Conservation (phyloP, 345 rosid species). For the Eucalyptus coolabah region DNA sequence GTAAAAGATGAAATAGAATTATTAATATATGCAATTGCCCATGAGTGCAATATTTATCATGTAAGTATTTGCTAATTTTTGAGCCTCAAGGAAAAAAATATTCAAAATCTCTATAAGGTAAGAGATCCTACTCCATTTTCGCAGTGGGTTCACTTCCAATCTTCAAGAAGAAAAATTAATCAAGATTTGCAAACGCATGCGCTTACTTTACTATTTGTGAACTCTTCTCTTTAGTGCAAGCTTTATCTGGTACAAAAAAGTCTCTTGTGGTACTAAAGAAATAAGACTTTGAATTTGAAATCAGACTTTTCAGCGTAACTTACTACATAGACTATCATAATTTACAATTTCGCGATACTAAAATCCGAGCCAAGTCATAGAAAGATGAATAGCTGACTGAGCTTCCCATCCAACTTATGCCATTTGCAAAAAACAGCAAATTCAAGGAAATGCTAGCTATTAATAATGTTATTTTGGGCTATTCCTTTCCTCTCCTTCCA, state of each 20-base stretch:
- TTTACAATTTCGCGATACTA: not conserved
- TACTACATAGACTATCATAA: not conserved
- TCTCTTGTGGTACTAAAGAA: not conserved
- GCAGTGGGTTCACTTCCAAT: not conserved
- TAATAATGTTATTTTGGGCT: not conserved
- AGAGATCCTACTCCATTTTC: not conserved
- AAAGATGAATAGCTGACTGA: not conserved
- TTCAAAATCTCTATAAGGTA: not conserved
- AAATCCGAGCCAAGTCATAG: rapidly evolving
- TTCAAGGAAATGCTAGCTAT: not conserved
- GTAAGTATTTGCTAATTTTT: not conserved
- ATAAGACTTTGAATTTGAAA: not conserved
- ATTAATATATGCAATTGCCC: not conserved
- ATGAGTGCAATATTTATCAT: not conserved
- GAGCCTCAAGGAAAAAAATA: not conserved
- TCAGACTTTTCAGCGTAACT: not conserved
- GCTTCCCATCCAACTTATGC: not conserved
- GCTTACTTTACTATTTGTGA: not conserved
- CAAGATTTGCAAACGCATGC: not conserved
- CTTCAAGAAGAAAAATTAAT: not conserved
- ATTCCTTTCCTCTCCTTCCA: not conserved
- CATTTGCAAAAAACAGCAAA: too few relatives aligned
- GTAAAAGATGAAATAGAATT: not conserved
- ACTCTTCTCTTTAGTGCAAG: not conserved
- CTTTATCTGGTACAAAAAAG: not conserved